Base-by-base conservation (phyloP, 2,329 filamentous ascomycete species). In the Waltergamsia citrina region DNA sequence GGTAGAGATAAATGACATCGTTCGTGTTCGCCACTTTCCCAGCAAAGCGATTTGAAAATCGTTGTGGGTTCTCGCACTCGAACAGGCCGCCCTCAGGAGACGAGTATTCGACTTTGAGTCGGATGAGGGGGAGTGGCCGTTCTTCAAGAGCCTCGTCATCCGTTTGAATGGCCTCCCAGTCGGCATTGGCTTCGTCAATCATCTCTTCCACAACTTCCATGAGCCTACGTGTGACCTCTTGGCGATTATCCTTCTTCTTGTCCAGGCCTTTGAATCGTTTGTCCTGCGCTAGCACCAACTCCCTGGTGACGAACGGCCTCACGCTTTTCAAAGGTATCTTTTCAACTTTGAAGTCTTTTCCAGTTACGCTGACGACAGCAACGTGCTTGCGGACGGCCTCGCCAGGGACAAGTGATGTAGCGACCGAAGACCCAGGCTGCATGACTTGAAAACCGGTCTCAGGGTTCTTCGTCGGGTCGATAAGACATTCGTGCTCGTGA, bases 401-500 rank as follows among this genome's bases (percentile, higher is more conserved):
- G 19, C 88, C 88, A 0, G 84, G 81, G 7, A 92, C 79, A 0
- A 98, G 65, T 0, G 92, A 96, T 2, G 92, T 98, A 1, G 90
- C 92, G 1, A 98, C 82, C 0, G 92, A 96, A 0, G 92, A 98
- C 0, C 92, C 92, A 1, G 92, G 92, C 49, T 98, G 92, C 76
- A 98, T 95, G 42, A 98, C 90, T 45, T 92, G 78, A 46, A 98
- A 98, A 1, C 81, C 82, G 31, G 81, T 94, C 49, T 94, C 86
- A 0, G 83, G 75, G 47, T 96, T 98, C 30, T 78, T 67, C 2
- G 67, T 64, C 1, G 92, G 92, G 29, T 94, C 79, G 42, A 98
- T 94, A 7, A 90, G 56, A 51, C 92, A 98, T 55, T 98, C 90
- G 51, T 98, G 92, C 57, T 98, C 92, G 49, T 98, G 92, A 4